Percentiles rank a stretch among this genome's conserved stretches.
phyloP scores from a whole-genome alignment of 2,329 filamentous ascomycete genomes.

The Aspergillus cejpii region DNA sequence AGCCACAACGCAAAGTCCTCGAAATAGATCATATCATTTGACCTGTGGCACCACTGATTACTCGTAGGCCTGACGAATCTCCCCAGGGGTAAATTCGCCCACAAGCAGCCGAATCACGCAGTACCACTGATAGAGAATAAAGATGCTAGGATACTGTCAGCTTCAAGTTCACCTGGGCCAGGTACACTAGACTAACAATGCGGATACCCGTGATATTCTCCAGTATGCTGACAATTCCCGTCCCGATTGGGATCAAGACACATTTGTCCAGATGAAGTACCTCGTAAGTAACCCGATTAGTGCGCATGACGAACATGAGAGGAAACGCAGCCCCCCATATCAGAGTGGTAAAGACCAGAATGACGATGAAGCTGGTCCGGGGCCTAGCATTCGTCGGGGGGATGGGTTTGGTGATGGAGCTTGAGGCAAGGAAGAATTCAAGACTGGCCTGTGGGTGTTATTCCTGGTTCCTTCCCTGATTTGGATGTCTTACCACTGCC shows the following conservation, averaged over 20 bases:
- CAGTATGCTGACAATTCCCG: background rate
- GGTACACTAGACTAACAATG: too few relatives aligned
- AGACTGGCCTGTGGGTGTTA: background rate
- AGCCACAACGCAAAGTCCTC: too few relatives aligned
- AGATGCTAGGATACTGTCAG: background rate
- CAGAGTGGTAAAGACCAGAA: background rate
- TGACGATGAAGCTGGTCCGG: background rate
- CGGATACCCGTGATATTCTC: background rate
- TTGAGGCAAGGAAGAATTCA: conserved; percentile 2
- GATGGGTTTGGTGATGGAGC: conserved; percentile 1
- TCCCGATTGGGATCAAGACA: background rate
- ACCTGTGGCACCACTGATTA: too few relatives aligned
- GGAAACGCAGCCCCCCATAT: conserved; percentile 2
- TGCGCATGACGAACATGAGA: conserved; percentile 3
- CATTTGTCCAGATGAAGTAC: background rate
- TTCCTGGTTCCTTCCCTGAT: too few relatives aligned
- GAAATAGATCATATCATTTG: too few relatives aligned
- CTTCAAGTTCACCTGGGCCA: too few relatives aligned
- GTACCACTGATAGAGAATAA: conserved; percentile 2
- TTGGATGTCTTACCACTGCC: background rate
- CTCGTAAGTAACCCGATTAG: background rate
- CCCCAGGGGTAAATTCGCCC: background rate
- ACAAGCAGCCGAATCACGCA: background rate
- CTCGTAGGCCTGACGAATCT: background rate
- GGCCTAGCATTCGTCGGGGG: conserved; percentile 2